Evolutionary conservation across 495 filamentous ascomycete genomes (phyloP).

Genomic region (Astrothelium macrocarpum): DNA sequence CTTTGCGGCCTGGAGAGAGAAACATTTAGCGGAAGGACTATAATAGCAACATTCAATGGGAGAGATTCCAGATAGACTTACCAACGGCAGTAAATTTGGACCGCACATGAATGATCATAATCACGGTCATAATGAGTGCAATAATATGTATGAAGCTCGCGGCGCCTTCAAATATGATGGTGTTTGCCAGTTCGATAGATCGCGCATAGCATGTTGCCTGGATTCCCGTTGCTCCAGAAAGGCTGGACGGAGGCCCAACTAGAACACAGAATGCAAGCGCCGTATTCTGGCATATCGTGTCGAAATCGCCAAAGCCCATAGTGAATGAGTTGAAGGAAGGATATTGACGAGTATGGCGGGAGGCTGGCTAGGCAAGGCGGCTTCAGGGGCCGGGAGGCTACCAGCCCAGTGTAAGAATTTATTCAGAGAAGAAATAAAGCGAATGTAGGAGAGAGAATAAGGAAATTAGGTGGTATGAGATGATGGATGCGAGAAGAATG

Average conservation of each 20-base stretch:
- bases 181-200: slow-evolving; percentile 93
- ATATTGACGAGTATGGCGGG: not conserved
- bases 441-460: not conserved
- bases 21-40: slow-evolving; percentile 15
- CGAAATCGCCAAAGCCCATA: slow-evolving; percentile 90
- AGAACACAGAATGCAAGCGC: slow-evolving; percentile 80
- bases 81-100: slow-evolving; percentile 98
- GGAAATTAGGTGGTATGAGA: not conserved
- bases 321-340: slow-evolving; percentile 17
- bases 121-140: slow-evolving; percentile 81
- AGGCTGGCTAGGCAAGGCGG: not conserved
- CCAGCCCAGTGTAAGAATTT: not conserved
- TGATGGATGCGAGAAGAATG: not conserved
- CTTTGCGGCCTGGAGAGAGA: slow-evolving; percentile 69
- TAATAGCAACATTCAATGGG: slow-evolving; percentile 15
- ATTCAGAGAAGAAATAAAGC: not conserved
- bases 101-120: slow-evolving; percentile 94
- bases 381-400: not conserved
- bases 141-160: slow-evolving; percentile 87
- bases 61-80: slow-evolving; percentile 40
- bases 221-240: slow-evolving; percentile 64
- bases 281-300: slow-evolving; percentile 73
- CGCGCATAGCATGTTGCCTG: slow-evolving; percentile 88
- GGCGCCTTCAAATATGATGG: slow-evolving; percentile 93
- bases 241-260: slow-evolving; percentile 56